These are phyloP conservation scores for Fagus crenata DNA, from an alignment of 306 rosid genomes.

Conservation along the genomic window DNA sequence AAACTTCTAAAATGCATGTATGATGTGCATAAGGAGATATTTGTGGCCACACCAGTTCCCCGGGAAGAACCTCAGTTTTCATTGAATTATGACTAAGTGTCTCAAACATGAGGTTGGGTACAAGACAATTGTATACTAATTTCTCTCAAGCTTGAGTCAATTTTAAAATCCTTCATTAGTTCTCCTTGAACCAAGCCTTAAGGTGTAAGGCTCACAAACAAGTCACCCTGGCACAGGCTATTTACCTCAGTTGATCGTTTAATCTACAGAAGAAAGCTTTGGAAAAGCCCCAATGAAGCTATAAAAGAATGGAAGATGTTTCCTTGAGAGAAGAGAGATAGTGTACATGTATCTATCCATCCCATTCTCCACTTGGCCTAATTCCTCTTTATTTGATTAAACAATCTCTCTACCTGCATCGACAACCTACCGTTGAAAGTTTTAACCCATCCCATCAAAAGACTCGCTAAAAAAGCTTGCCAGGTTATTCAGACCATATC, in stretches of 20 bases:
- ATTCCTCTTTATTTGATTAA: background rate
- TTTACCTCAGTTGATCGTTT: background rate
- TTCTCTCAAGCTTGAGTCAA: background rate
- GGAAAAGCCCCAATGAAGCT: background rate
- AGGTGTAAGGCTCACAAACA: background rate
- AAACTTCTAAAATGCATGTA: background rate
- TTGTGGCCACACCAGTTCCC: constrained; percentile 1
- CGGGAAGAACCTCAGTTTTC: background rate
- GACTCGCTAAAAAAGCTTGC: background rate
- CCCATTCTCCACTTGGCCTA: background rate
- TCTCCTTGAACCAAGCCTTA: background rate
- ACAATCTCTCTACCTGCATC: background rate
- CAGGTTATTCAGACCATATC: background rate
- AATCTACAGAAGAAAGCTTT: background rate
- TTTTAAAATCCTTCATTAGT: background rate
- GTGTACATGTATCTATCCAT: background rate
- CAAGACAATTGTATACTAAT: background rate
- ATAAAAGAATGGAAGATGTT: background rate
- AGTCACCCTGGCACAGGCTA: background rate
- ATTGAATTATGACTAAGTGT: background rate
- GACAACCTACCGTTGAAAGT: background rate
- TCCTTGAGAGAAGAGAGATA: background rate
- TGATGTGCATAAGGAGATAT: background rate
- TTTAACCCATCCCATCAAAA: background rate
- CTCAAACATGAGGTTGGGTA: background rate